phyloP scores from a whole-genome alignment of 169 alveolate genomes.

The Plasmodium adleri region DNA sequence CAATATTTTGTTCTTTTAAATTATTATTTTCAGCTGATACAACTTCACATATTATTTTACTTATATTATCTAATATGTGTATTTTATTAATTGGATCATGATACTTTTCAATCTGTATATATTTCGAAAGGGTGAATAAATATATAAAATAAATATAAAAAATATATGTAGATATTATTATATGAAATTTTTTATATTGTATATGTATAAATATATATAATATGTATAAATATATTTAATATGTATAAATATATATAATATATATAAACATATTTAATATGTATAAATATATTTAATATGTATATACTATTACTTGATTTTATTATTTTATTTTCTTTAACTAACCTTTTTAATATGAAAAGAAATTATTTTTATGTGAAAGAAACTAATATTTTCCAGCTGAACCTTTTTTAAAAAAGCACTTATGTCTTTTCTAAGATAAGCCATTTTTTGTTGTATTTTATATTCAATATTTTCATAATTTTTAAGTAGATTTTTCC shows the following conservation, averaged over 20 bases:
- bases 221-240: too few species aligned
- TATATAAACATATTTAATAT: too few species aligned
- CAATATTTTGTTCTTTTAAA: conserved; percentile 33
- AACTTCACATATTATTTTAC: conserved; percentile 73
- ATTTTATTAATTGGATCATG: conserved; percentile 63
- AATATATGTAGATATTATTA: background rate
- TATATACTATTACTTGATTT: background rate
- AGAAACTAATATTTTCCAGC: conserved; percentile 37
- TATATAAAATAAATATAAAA: too few species aligned
- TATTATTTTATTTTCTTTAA: conserved; percentile 2
- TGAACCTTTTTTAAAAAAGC: conserved; percentile 29
- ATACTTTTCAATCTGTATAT: conserved; percentile 67
- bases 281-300: too few species aligned
- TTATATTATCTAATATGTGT: conserved; percentile 49
- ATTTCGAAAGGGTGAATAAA: too few species aligned
- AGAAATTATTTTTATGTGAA: conserved; percentile 44
- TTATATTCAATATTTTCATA: conserved; percentile 61
- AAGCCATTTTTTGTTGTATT: conserved; percentile 58
- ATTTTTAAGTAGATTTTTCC: conserved; percentile 65
- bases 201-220: too few species aligned
- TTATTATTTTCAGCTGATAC: conserved; percentile 31
- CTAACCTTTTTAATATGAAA: conserved; percentile 65
- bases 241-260: too few species aligned
- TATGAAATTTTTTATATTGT: too few species aligned
- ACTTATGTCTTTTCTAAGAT: conserved; percentile 45